Conservation (phyloP, 768 basidiomycete genomes). For the Strobilomyces confusus region DNA sequence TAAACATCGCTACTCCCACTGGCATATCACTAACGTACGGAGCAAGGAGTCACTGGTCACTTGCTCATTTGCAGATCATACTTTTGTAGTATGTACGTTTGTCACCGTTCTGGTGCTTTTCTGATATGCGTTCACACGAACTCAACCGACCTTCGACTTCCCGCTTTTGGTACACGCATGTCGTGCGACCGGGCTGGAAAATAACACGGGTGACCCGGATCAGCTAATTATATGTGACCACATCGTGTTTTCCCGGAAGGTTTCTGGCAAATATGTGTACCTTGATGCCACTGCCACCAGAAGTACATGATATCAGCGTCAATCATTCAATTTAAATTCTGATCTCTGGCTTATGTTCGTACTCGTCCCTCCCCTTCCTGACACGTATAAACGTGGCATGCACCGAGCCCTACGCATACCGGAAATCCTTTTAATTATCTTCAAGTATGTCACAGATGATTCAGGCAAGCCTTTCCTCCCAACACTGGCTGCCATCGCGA, state of each 20-base stretch:
- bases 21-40: too few species aligned
- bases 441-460: constrained; percentile 16
- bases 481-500: constrained; percentile 25
- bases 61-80: too few species aligned
- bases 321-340: not conserved
- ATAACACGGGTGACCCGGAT: not conserved
- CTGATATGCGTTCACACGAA: too few species aligned
- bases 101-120: too few species aligned
- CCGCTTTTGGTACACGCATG: too few species aligned
- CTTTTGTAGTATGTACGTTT: too few species aligned
- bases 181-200: not conserved
- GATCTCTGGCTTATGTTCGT: not conserved
- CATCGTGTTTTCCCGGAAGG: not conserved
- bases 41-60: too few species aligned
- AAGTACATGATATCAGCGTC: not conserved
- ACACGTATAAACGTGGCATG: constrained; percentile 6
- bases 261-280: not conserved
- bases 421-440: constrained; percentile 23
- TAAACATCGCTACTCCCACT: not conserved
- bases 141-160: not conserved
- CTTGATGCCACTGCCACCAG: too few species aligned
- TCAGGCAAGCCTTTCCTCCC: constrained; percentile 11
- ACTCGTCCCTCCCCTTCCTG: constrained; percentile 1
- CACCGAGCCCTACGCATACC: constrained; percentile 17
- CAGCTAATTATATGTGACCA: not conserved